phyloP scores from a whole-genome alignment of 2,329 filamentous ascomycete genomes.

The Colletotrichum costaricense region DNA sequence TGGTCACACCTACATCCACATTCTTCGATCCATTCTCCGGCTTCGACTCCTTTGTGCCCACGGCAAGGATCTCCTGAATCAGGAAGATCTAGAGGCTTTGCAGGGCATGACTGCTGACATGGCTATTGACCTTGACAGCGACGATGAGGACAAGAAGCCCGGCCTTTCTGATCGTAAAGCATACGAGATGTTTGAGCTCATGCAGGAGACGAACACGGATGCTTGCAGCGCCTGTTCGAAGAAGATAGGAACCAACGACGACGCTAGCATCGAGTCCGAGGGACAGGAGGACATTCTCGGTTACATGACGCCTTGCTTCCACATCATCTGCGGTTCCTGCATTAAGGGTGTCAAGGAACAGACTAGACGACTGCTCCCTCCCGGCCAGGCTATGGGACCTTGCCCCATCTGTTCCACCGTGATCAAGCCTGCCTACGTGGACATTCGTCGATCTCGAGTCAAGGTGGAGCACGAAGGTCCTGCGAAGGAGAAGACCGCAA shows the following conservation, averaged over 20 bases:
- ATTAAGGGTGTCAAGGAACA: conserved; percentile 69
- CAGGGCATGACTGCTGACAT: conserved; percentile 86
- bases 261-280: conserved; percentile 68
- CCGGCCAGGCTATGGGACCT: conserved; percentile 55
- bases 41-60: conserved; percentile 93
- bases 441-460: conserved; percentile 73
- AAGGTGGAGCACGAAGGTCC: conserved; percentile 67
- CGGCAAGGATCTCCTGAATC: conserved; percentile 88
- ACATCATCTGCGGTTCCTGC: conserved; percentile 84
- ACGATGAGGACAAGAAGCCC: conserved; percentile 68
- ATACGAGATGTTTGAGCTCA: conserved; percentile 86
- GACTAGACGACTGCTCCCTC: conserved; percentile 52
- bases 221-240: conserved; percentile 77
- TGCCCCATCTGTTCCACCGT: conserved; percentile 78
- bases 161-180: conserved; percentile 77
- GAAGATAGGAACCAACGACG: conserved; percentile 68
- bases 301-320: conserved; percentile 87
- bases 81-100: conserved; percentile 83
- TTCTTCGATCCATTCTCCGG: conserved; percentile 89
- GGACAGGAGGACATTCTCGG: conserved; percentile 75
- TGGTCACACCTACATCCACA: conserved; percentile 92
- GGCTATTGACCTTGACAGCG: conserved; percentile 89
- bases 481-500: conserved; percentile 45
- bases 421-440: conserved; percentile 73
- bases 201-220: conserved; percentile 84